Conservation (phyloP, 345 rosid species). For the Ceriops tagal region DNA sequence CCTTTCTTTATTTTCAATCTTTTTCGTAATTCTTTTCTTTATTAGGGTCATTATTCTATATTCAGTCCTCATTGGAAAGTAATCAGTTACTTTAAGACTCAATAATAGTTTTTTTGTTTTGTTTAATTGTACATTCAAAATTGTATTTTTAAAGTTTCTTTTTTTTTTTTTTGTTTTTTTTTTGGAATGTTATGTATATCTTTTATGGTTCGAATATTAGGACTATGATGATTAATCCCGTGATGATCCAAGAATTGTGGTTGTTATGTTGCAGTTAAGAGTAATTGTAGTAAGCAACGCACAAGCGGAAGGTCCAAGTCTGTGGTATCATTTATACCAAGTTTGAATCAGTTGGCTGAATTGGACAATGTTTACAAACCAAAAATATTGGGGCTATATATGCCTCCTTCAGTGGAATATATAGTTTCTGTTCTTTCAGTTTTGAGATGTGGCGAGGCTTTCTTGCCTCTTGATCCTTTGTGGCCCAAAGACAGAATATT, state of each 20-base stretch:
- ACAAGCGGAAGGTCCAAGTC: neutral
- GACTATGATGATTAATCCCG: too few relatives aligned
- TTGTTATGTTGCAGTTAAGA: slow-evolving; percentile 1
- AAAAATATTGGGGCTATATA: slow-evolving; percentile 59
- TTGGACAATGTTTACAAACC: slow-evolving; percentile 36
- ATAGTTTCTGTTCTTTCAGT: slow-evolving; percentile 71
- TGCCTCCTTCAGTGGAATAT: slow-evolving; percentile 82
- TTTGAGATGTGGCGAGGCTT: slow-evolving; percentile 78
- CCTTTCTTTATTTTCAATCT: neutral
- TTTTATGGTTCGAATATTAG: too few relatives aligned
- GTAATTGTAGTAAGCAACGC: neutral
- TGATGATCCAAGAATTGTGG: neutral
- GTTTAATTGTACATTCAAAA: neutral
- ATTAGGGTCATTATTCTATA: neutral
- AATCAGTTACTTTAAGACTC: too few relatives aligned
- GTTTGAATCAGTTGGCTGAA: slow-evolving; percentile 16
- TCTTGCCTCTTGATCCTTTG: slow-evolving; percentile 77
- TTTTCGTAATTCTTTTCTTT: neutral
- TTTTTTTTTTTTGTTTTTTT: too few relatives aligned
- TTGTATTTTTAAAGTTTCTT: neutral
- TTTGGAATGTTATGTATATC: neutral
- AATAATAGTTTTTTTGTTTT: too few relatives aligned
- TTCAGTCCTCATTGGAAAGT: too few relatives aligned
- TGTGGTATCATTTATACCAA: neutral
- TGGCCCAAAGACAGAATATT: slow-evolving; percentile 82